Evolutionary conservation across 257 asterid genomes (phyloP).

Genomic region (Fraxinus quadrangulata): DNA sequence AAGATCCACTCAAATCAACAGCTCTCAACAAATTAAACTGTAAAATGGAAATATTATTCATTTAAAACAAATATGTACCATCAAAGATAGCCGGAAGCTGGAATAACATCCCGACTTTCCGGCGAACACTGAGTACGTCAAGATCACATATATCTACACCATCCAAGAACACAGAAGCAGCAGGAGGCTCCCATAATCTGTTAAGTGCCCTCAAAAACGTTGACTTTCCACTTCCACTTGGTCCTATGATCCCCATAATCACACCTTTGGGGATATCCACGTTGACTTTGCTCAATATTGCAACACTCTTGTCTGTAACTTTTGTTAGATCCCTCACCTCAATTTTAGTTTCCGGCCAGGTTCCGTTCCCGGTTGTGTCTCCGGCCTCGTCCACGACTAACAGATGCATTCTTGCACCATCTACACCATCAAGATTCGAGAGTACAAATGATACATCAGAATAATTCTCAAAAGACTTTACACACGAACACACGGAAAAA

Average conservation of each 20-base stretch:
- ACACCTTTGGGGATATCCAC: conserved; percentile 61
- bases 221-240: conserved; percentile 86
- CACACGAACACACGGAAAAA: neutral
- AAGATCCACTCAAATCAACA: neutral
- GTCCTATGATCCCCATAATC: conserved; percentile 79
- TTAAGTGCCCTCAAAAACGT: conserved; percentile 70
- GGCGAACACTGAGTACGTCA: conserved; percentile 65
- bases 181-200: conserved; percentile 73
- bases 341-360: conserved; percentile 35
- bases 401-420: conserved; percentile 43
- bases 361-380: conserved; percentile 20
- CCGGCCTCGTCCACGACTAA: conserved; percentile 26
- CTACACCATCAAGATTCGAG: conserved; percentile 19
- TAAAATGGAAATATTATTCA: too few species aligned
- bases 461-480: neutral
- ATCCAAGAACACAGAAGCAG: conserved; percentile 63
- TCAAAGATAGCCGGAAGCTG: conserved; percentile 81
- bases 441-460: neutral
- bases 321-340: conserved; percentile 58
- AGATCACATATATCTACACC: conserved; percentile 59
- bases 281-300: conserved; percentile 53
- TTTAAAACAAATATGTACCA: conserved; percentile 33
- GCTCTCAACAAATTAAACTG: too few species aligned
- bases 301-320: conserved; percentile 47
- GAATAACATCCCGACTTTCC: conserved; percentile 72